A percentile compares a stretch with the other conserved stretches of the same genome.
Conservation (phyloP, 2,329 filamentous ascomycete species). For the Pseudogymnoascus sp. region DNA sequence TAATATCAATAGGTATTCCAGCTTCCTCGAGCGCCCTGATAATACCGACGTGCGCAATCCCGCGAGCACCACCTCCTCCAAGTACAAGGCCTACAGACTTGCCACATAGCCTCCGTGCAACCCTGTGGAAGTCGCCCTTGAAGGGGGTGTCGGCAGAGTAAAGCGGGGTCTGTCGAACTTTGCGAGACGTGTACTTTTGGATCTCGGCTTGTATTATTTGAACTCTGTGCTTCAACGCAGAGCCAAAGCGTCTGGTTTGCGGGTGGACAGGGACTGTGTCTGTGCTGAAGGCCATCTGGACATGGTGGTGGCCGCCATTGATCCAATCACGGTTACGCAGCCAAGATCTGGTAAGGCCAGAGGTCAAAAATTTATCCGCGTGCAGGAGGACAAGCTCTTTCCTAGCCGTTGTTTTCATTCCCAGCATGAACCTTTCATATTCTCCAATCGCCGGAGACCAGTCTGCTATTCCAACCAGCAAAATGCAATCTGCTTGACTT, state of each 20-base stretch:
- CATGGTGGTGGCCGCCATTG: constrained; percentile 93
- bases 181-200: constrained; percentile 93
- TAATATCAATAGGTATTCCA: constrained; percentile 88
- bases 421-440: constrained; percentile 90
- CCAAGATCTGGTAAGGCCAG: constrained; percentile 83
- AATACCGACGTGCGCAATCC: constrained; percentile 86
- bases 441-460: constrained; percentile 85
- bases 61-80: constrained; percentile 84
- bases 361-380: constrained; percentile 73
- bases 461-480: constrained; percentile 85
- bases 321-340: constrained; percentile 92
- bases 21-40: constrained; percentile 93
- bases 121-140: constrained; percentile 92
- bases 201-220: constrained; percentile 95
- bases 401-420: constrained; percentile 92
- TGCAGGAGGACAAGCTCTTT: constrained; percentile 90
- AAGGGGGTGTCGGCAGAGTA: constrained; percentile 88
- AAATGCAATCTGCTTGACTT: constrained; percentile 88
- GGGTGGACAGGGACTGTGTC: constrained; percentile 68
- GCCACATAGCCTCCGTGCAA: constrained; percentile 81
- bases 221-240: constrained; percentile 81
- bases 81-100: constrained; percentile 92
- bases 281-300: constrained; percentile 84
- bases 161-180: constrained; percentile 76
- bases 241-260: constrained; percentile 68